Base-by-base conservation (phyloP, 2,329 filamentous ascomycete species). In the Colletotrichum sp. region DNA sequence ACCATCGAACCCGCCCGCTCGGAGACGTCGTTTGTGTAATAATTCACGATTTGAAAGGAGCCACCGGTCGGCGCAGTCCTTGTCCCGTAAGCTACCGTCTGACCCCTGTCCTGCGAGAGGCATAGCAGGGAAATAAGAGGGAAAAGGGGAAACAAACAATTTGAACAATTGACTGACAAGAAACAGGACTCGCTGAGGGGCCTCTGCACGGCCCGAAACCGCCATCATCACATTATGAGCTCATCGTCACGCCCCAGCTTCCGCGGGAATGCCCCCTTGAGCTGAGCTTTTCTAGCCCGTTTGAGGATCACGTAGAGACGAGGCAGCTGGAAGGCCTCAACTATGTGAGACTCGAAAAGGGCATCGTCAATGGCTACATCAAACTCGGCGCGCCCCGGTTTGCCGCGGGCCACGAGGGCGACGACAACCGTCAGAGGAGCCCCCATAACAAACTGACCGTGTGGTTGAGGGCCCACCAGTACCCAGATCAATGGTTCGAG, bases 341-440 rank as follows among this genome's bases (percentile, higher is more conserved):
- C 18, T 61, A 61, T 24, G 18, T 32, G 8, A n/a, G 30, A 30
- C 16, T 61, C 18, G 36, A 71, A 10, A 57, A 57, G 18, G 34
- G 61, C 26, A 60, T n/a, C 13, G 57, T 78, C 60, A 75, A 77
- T 39, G 77, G 77, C 8, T 78, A 78, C 36, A 72, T 78, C 75
- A 78, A 77, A 21, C 12, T 64, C 71, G 43, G 43, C n/a, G 43
- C 43, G 26, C 43, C n/a, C 43, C 43, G 43, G 43, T 21, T 52
- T 52, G 43, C 43, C 43, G 43, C 43, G n/a, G 43, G n/a, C 43
- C 10, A 52, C 43, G 43, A 52, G n/a, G 43, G 43, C 43, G 43
- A 52, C n/a, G 43, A 52, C 43, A 21, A 21, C 43, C 43, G 43
- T 0, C 43, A 52, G n/a, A 52, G 4, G 43, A 52, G 43, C 18